Evolutionary conservation across 805 yeast species (phyloP).

Genomic region (Komagataella ulmi): DNA sequence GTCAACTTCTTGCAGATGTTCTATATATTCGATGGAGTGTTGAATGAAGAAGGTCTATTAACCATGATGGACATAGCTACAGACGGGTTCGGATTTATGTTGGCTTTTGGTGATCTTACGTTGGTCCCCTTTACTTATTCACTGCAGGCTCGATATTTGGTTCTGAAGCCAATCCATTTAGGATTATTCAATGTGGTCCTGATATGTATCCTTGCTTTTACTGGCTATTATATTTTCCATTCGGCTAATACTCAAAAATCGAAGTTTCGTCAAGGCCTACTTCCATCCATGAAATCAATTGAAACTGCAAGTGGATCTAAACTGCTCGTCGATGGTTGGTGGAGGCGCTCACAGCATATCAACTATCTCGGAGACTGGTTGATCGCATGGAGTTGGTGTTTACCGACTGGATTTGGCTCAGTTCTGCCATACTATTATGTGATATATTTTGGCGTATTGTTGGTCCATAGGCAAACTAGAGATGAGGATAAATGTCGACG

Average conservation of each 20-base stretch:
- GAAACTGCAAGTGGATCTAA: conserved; percentile 67
- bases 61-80: conserved; percentile 95
- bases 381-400: conserved; percentile 83
- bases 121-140: conserved; percentile 89
- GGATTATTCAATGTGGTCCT: conserved; percentile 24
- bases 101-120: conserved; percentile 86
- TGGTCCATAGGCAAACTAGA: conserved; percentile 79
- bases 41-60: conserved; percentile 79
- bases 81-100: conserved; percentile 96
- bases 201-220: conserved; percentile 33
- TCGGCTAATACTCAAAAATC: conserved; percentile 78
- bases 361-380: conserved; percentile 95
- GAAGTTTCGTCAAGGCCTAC: conserved; percentile 66
- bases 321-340: conserved; percentile 87
- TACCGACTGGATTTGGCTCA: conserved; percentile 74
- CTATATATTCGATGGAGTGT: conserved; percentile 83
- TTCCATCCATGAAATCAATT: conserved; percentile 55
- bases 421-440: conserved; percentile 83
- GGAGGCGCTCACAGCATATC: conserved; percentile 87
- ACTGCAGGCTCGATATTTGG: conserved; percentile 72
- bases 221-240: conserved; percentile 77
- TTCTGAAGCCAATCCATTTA: conserved; percentile 45
- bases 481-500: conserved; percentile 84
- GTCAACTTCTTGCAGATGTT: conserved; percentile 61
- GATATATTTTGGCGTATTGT: conserved; percentile 65